Evolutionary conservation across 1,139 yeast genomes (phyloP).

Genomic region (Arxiozyma slooffiae): DNA sequence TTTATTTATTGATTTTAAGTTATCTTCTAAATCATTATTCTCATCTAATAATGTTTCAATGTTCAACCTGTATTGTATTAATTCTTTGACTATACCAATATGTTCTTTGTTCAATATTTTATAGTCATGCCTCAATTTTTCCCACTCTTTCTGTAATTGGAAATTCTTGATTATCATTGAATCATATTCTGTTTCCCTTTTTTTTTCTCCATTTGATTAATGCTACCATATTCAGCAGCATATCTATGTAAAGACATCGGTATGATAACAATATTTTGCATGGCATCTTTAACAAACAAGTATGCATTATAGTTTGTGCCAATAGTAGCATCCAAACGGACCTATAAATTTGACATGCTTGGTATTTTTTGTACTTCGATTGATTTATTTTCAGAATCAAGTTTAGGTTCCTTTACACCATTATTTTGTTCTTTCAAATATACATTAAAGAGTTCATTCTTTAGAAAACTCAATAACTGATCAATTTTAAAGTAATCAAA

Average conservation of each 20-base stretch:
- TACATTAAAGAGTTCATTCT: constrained; percentile 65
- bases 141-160: constrained; percentile 60
- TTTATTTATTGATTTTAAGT: constrained; percentile 41
- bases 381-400: not conserved
- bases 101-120: constrained; percentile 71
- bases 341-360: not conserved
- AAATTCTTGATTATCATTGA: constrained; percentile 57
- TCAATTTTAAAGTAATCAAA: constrained; percentile 59
- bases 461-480: constrained; percentile 60
- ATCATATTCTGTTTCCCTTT: constrained; percentile 64
- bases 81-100: constrained; percentile 61
- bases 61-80: constrained; percentile 52
- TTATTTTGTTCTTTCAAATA: constrained; percentile 31
- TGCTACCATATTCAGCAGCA: constrained; percentile 63
- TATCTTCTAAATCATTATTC: constrained; percentile 47
- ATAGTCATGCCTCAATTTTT: constrained; percentile 61
- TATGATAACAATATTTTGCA: constrained; percentile 50
- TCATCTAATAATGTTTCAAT: constrained; percentile 60
- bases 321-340: not conserved
- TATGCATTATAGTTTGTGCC: constrained; percentile 46
- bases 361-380: not conserved
- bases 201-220: constrained; percentile 57
- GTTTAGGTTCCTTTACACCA: not conserved
- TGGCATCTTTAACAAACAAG: constrained; percentile 70
- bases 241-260: constrained; percentile 67